Base-by-base conservation (phyloP, 2,329 filamentous ascomycete genomes). In the Ceratocystis harringtonii region DNA sequence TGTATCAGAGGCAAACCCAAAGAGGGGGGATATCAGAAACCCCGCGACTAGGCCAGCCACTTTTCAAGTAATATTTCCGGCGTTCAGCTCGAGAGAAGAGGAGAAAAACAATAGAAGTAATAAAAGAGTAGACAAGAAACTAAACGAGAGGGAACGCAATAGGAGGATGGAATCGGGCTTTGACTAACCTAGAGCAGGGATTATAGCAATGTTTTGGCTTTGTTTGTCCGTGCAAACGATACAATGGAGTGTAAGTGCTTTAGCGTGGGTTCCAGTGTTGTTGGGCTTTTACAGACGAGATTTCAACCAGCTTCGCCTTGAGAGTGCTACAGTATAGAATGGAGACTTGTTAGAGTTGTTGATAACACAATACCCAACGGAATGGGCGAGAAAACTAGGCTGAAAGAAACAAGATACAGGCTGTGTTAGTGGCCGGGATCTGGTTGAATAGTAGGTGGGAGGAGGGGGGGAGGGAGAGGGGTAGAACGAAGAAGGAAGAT, bases 191-290 rank as follows among this genome's bases (percentile, higher is more conserved):
- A 30, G 55, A 22, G 25, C 55, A 57, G 28, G 28, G 52, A 57
- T 57, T 57, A 57, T 57, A 30, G 52, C 28, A 57, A 30, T 22
- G 25, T 36, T 32, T 32, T 58, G 22, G 48, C 48, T 52, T 52
- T 52, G 48, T 52, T 50, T 50, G 48, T 25, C n/a, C n/a, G 48
- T n/a, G 15, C 55, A 30, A 58, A 36, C 15, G n/a, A 58, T 19
- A 58, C 55, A 58, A 58, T 58, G 55, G 48, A 41, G 25, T 58
- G 48, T 36, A 58, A 58, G 55, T 58, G 25, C 8, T 58, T 58
- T 58, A 58, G 55, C 28, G 55, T 36, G n/a, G 32, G 8, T 36
- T 58, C n/a, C 48, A 12, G 22, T 19, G 19, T 19, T 10, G 10
- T 10, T 41, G 12, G 36, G 36, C 36, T 41, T 41, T 41, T 41